These are phyloP conservation scores for Metschnikowia cerradonensis DNA, from an alignment of 805 yeast genomes.

Conservation along the genomic window DNA sequence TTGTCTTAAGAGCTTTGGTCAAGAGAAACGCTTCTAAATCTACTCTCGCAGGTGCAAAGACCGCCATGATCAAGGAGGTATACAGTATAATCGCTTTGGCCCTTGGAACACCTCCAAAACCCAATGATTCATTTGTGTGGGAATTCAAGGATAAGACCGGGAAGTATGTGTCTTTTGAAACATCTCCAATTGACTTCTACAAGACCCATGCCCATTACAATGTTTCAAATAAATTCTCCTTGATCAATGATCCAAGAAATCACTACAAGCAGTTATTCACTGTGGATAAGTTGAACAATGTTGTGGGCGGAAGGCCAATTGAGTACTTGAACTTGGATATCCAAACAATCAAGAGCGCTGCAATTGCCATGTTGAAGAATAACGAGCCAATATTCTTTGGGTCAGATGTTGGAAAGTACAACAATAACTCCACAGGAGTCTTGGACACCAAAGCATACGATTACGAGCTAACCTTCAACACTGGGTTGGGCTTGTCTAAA, in stretches of 20 bases:
- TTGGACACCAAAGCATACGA: constrained; percentile 72
- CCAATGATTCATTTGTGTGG: constrained; percentile 66
- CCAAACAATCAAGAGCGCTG: constrained; percentile 52
- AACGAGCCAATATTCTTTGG: constrained; percentile 86
- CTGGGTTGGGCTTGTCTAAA: constrained; percentile 50
- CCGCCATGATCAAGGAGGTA: constrained; percentile 52
- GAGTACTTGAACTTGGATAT: constrained; percentile 67
- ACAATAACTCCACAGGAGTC: constrained; percentile 59
- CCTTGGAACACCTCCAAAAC: constrained; percentile 77
- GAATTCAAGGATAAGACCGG: constrained; percentile 73
- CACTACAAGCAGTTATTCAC: constrained; percentile 57
- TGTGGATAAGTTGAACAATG: constrained; percentile 73
- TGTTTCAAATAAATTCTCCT: constrained; percentile 52
- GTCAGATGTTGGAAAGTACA: constrained; percentile 80
- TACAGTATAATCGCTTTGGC: constrained; percentile 64
- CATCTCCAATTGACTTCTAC: constrained; percentile 68
- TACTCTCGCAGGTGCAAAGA: constrained; percentile 32
- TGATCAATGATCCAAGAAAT: constrained; percentile 82
- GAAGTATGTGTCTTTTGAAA: constrained; percentile 44
- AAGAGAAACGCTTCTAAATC: constrained; percentile 39
- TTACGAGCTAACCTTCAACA: constrained; percentile 54
- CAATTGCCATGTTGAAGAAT: constrained; percentile 62
- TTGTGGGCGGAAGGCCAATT: constrained; percentile 65
- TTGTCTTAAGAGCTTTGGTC: constrained; percentile 53
- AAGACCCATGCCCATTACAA: constrained; percentile 50